Conservation (phyloP, 2,329 filamentous ascomycete genomes). For the Verticillium nubilum region DNA sequence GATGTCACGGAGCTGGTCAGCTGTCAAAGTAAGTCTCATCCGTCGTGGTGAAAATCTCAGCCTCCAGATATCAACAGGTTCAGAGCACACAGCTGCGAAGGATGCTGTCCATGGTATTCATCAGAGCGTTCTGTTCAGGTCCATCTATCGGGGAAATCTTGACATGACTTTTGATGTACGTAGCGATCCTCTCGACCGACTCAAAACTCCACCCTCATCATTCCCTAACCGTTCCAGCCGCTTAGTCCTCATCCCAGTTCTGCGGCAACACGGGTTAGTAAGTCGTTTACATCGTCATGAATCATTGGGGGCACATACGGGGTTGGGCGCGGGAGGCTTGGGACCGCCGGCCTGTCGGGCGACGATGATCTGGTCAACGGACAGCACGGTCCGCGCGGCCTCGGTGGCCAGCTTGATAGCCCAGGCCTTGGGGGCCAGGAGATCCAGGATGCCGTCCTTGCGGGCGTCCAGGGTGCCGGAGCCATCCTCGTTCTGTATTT, state of each 20-base stretch:
- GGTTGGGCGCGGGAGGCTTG: slow-evolving; percentile 92
- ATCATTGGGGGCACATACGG: slow-evolving; percentile 36
- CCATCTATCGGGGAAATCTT: slow-evolving; percentile 1
- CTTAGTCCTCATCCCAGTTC: slow-evolving; percentile 61
- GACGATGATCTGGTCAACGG: slow-evolving; percentile 98
- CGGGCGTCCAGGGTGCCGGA: slow-evolving; percentile 81
- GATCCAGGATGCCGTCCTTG: slow-evolving; percentile 84
- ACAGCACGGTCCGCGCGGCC: slow-evolving; percentile 86
- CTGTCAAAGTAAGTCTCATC: too few relatives aligned
- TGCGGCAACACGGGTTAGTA: slow-evolving; percentile 24
- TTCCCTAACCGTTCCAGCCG: slow-evolving; percentile 1
- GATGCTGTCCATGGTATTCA: not conserved
- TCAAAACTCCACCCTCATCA: slow-evolving; percentile 12
- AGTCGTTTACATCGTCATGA: not conserved
- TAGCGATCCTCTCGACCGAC: not conserved
- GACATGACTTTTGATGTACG: slow-evolving; percentile 1
- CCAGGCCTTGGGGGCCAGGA: slow-evolving; percentile 90
- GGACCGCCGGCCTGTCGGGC: slow-evolving; percentile 94
- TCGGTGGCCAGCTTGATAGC: slow-evolving; percentile 96
- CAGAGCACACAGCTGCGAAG: not conserved
- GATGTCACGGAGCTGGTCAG: too few relatives aligned
- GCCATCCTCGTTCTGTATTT: slow-evolving; percentile 61
- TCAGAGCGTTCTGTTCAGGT: not conserved
- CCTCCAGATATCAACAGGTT: not conserved
- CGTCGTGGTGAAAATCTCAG: too few relatives aligned